A percentile compares a stretch with the other conserved stretches of the same genome.
phyloP scores from a whole-genome alignment of 108 stramenopile species.

The Chaetoceros muelleri region DNA sequence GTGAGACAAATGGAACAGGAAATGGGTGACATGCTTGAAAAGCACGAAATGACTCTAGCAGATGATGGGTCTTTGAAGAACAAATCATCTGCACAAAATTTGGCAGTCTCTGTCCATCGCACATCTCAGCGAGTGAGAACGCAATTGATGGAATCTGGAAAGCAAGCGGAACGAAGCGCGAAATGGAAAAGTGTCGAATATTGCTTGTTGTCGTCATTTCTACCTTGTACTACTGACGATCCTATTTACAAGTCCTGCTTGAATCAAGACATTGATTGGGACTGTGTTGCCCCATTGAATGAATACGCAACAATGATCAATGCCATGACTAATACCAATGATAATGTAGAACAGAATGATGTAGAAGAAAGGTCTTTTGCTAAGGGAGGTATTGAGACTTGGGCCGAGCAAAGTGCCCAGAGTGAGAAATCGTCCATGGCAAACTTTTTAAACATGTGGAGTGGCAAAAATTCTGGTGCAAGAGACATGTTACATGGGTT shows the following conservation, averaged over 20 bases:
- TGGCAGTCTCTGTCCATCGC: slow-evolving; percentile 10
- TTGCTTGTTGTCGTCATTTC: slow-evolving; percentile 46
- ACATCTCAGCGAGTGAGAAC: slow-evolving; percentile 62
- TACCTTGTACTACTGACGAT: slow-evolving; percentile 34
- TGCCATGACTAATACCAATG: no score
- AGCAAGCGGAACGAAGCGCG: slow-evolving; percentile 26
- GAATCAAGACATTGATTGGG: not conserved
- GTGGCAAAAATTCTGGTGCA: slow-evolving; percentile 45
- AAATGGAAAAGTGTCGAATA: slow-evolving; percentile 31
- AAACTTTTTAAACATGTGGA: slow-evolving; percentile 35
- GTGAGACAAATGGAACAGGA: not conserved
- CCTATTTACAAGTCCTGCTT: not conserved
- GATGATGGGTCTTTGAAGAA: slow-evolving; percentile 1
- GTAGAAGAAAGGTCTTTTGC: not conserved
- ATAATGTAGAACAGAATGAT: no score
- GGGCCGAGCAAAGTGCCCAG: not conserved
- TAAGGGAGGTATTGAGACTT: not conserved
- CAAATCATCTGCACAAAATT: slow-evolving; percentile 1
- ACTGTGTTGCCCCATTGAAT: no score
- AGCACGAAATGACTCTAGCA: not conserved
- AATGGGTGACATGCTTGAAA: not conserved
- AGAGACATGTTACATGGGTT: slow-evolving; percentile 38
- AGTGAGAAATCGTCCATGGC: slow-evolving; percentile 21
- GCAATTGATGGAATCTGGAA: slow-evolving; percentile 51
- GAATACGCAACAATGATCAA: no score